Conservation (phyloP, 371 early-diverging fungal species). For the Mortierella sp. region DNA sequence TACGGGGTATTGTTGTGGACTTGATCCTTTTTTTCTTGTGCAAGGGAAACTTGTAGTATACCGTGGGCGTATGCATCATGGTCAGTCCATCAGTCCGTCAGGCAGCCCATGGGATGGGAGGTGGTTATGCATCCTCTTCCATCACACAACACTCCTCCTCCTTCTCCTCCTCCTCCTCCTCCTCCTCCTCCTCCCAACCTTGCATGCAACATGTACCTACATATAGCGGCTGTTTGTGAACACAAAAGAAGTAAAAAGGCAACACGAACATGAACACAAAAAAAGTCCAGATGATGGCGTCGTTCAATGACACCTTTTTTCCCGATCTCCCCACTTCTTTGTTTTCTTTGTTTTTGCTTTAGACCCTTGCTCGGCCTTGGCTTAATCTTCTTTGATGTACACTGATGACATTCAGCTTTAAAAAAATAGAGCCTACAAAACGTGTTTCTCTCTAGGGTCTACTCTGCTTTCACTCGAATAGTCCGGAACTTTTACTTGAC, state of each 20-base stretch:
- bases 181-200: not conserved
- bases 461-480: not conserved
- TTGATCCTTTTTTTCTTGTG: too few relatives aligned
- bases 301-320: not conserved
- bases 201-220: too few relatives aligned
- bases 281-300: not conserved
- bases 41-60: too few relatives aligned
- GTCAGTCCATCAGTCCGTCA: not conserved
- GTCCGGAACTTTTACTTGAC: too few relatives aligned
- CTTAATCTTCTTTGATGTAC: not conserved
- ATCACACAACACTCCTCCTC: too few relatives aligned
- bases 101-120: not conserved
- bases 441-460: not conserved
- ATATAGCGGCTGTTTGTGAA: not conserved
- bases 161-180: not conserved
- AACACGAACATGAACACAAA: not conserved
- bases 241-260: not conserved
- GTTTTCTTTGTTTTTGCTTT: not conserved
- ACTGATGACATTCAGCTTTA: not conserved
- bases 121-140: not conserved
- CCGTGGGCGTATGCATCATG: not conserved
- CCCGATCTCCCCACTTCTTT: not conserved
- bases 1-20: too few relatives aligned
- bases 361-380: not conserved
- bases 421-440: not conserved